A percentile compares a stretch with the other conserved stretches of the same genome.
Evolutionary conservation across 23 red algal genomes (phyloP).

Genomic region (Gracilaria caudata): DNA sequence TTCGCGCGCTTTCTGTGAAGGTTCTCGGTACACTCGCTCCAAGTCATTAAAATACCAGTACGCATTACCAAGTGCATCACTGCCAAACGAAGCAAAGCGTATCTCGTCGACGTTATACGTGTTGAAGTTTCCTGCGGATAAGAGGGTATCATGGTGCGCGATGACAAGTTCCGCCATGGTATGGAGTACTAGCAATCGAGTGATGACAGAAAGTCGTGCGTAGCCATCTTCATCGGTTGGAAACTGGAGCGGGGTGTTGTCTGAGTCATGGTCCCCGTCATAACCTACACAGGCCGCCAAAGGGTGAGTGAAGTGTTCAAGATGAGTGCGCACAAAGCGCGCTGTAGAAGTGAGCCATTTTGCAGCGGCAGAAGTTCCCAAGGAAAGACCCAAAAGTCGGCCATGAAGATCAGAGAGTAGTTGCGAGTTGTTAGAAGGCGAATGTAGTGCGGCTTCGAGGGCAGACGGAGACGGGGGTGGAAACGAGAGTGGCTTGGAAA

Average conservation of each 20-base stretch:
- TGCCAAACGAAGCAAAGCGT: slow-evolving; percentile 24
- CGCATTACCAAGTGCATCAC: slow-evolving; percentile 59
- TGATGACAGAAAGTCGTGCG: slow-evolving; percentile 8
- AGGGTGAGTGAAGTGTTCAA: slow-evolving; percentile 31
- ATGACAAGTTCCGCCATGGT: slow-evolving; percentile 63
- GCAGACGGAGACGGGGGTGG: slow-evolving; percentile 19
- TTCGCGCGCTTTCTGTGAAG: slow-evolving; percentile 9
- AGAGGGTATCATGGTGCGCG: slow-evolving; percentile 65
- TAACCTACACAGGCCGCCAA: not conserved
- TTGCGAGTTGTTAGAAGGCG: slow-evolving; percentile 11
- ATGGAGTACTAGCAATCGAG: slow-evolving; percentile 51
- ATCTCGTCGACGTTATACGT: slow-evolving; percentile 1
- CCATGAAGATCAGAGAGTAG: slow-evolving; percentile 67
- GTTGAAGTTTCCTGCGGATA: slow-evolving; percentile 53
- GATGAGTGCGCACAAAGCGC: slow-evolving; percentile 55
- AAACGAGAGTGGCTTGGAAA: slow-evolving; percentile 48
- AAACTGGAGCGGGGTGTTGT: not conserved
- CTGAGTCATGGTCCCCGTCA: not conserved
- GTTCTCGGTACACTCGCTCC: slow-evolving; percentile 74
- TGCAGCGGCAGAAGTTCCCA: slow-evolving; percentile 41
- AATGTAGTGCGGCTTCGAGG: slow-evolving; percentile 49
- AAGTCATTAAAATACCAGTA: slow-evolving; percentile 79
- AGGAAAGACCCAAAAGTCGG: slow-evolving; percentile 58
- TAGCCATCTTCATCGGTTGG: slow-evolving; percentile 44
- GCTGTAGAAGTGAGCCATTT: slow-evolving; percentile 56